Evolutionary conservation across 2,329 filamentous ascomycete genomes (phyloP).

Genomic region (Penicillium frequentans): DNA sequence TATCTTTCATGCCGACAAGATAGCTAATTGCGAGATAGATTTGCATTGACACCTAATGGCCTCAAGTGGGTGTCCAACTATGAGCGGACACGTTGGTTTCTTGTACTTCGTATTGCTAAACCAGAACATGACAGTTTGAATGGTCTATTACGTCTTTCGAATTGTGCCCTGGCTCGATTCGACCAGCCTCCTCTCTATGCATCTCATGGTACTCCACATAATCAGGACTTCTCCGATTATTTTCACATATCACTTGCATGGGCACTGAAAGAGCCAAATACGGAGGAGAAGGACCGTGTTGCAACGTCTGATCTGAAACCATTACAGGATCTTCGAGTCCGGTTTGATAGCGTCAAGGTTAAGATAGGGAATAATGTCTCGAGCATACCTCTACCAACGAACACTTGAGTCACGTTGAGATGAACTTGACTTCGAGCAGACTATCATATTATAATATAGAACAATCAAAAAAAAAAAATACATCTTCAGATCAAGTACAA

Average conservation of each 20-base stretch:
- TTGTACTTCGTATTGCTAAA: conserved; percentile 67
- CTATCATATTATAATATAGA: background rate
- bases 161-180: conserved; percentile 60
- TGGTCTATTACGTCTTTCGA: conserved; percentile 65
- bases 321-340: conserved; percentile 49
- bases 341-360: conserved; percentile 64
- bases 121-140: conserved; percentile 57
- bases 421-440: background rate
- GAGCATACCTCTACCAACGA: conserved; percentile 28
- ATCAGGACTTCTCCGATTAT: conserved; percentile 51
- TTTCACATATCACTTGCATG: conserved; percentile 93
- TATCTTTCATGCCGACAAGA: background rate
- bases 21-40: conserved; percentile 38
- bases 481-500: background rate
- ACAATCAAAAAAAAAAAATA: background rate
- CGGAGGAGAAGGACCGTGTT: conserved; percentile 41
- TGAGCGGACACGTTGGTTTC: conserved; percentile 73
- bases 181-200: conserved; percentile 71
- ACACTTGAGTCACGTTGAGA: background rate
- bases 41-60: conserved; percentile 45
- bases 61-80: conserved; percentile 68
- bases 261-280: conserved; percentile 61
- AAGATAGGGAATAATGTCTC: conserved; percentile 72
- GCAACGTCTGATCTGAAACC: conserved; percentile 23
- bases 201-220: conserved; percentile 5